Percentiles rank a stretch among this genome's conserved stretches.
Evolutionary conservation across 768 basidiomycete species (phyloP).

Genomic region (Galerina marginata): DNA sequence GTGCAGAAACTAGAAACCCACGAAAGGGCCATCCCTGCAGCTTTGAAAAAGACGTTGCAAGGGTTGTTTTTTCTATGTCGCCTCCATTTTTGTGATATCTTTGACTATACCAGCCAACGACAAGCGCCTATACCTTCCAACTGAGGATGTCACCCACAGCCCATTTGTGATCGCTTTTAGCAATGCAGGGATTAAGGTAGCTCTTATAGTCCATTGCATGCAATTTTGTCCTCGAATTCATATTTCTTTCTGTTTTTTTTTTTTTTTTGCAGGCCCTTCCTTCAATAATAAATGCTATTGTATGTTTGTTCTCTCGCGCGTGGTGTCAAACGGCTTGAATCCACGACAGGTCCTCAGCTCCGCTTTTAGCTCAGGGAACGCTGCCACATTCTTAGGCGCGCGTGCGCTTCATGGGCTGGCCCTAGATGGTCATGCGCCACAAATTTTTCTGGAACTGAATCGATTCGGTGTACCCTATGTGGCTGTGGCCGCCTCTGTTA

Average conservation of each 20-base stretch:
- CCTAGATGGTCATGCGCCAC: slow-evolving; percentile 42
- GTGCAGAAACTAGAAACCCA: slow-evolving; percentile 69
- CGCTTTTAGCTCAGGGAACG: slow-evolving; percentile 65
- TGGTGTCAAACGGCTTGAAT: neutral
- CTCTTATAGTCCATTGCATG: neutral
- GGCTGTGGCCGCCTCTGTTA: slow-evolving; percentile 29
- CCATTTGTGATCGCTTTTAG: slow-evolving; percentile 79
- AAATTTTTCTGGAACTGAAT: slow-evolving; percentile 35
- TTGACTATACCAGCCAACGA: slow-evolving; percentile 72
- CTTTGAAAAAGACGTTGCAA: slow-evolving; percentile 58
- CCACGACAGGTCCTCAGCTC: slow-evolving; percentile 47
- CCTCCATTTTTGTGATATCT: slow-evolving; percentile 66
- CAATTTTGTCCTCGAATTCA: neutral
- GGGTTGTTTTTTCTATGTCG: slow-evolving; percentile 48
- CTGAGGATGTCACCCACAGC: slow-evolving; percentile 54
- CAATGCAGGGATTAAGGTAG: slow-evolving; percentile 60
- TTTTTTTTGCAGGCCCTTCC: slow-evolving; percentile 29
- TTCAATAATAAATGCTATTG: slow-evolving; percentile 57
- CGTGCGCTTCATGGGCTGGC: slow-evolving; percentile 46
- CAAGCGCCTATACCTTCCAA: slow-evolving; percentile 29
- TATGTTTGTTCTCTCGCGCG: slow-evolving; percentile 27
- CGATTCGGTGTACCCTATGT: slow-evolving; percentile 36
- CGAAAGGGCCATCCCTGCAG: slow-evolving; percentile 68
- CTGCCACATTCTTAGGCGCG: slow-evolving; percentile 50
- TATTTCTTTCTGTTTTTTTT: neutral